Base-by-base conservation (phyloP, 192 early-diverging fungal species). In the Umbelopsis sp. region DNA sequence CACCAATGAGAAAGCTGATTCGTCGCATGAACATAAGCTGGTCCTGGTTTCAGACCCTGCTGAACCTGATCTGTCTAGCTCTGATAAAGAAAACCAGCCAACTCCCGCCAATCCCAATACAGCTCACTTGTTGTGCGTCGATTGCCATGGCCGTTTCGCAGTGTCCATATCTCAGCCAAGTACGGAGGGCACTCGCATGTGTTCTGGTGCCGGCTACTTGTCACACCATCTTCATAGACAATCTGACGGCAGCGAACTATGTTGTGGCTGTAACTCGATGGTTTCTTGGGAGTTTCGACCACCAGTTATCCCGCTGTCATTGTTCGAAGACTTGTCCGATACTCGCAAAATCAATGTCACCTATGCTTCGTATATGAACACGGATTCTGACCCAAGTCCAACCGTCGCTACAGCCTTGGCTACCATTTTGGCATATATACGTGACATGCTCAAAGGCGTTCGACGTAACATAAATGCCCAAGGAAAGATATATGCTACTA, bases 391-490 rank as follows among this genome's bases (percentile, higher is more conserved):
- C 2, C 20, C n/a, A 1, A 18, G 5, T 7, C 78, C 78, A 16
- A 80, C 73, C 5, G 23, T 80, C 6, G 37, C 45, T 9, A 65
- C 67, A 20, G 69, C 74, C 1, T 49, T 80, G 25, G 22, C 52
- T 0, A 73, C 71, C 23, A 13, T 45, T 3, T 35, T 66, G 13
- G 16, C 46, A 13, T 80, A 75, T 53, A 72, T 75, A 41, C 68
- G 72, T 10, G 73, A 75, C 55, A 49, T 75, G 6, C 35, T 75
- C 0, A 55, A 66, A 5, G 74, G 74, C 10, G 20, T n/a, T 10
- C 49, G 64, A 15, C 68, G 78, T 20, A 66, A 75, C 21, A 75
- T 85, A 35, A 85, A 82, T 48, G 35, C 68, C 12, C 46, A 68
- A 9, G 81, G 78, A 10, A 67, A 68, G 3, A 44, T 55, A 4